A percentile compares a stretch with the other conserved stretches of the same genome.
Conservation (phyloP, 306 rosid species). For the Crataegus laevigata region DNA sequence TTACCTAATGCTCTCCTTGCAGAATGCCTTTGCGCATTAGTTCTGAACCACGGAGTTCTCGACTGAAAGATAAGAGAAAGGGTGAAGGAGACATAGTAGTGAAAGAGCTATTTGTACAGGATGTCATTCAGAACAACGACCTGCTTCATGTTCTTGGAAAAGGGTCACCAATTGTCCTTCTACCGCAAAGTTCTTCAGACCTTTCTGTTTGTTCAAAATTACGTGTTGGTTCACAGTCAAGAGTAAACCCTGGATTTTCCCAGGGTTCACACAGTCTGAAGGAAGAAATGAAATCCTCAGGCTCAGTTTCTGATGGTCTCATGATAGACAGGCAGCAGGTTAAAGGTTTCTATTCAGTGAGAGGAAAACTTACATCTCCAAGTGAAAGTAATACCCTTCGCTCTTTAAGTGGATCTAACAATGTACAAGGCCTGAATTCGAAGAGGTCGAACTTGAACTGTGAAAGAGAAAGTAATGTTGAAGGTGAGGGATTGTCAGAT, state of each 20-base stretch:
- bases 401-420: slow-evolving; percentile 34
- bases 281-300: slow-evolving; percentile 47
- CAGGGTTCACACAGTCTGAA: slow-evolving; percentile 36
- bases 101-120: slow-evolving; percentile 78
- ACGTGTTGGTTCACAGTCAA: slow-evolving; percentile 60
- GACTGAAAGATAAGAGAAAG: slow-evolving; percentile 84
- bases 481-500: slow-evolving; percentile 62
- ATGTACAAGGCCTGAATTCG: slow-evolving; percentile 36
- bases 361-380: slow-evolving; percentile 42
- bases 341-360: slow-evolving; percentile 44
- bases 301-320: slow-evolving; percentile 64
- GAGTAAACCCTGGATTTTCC: slow-evolving; percentile 41
- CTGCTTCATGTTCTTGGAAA: slow-evolving; percentile 74
- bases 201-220: slow-evolving; percentile 70
- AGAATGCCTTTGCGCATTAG: slow-evolving; percentile 51
- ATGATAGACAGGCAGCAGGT: slow-evolving; percentile 43
- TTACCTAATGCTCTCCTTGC: slow-evolving; percentile 29
- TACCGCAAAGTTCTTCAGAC: slow-evolving; percentile 78
- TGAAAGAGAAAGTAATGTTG: slow-evolving; percentile 34
- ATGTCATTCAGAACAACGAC: slow-evolving; percentile 62
- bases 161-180: slow-evolving; percentile 71
- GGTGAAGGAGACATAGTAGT: slow-evolving; percentile 90
- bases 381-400: slow-evolving; percentile 42
- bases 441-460: slow-evolving; percentile 25
- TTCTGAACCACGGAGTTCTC: slow-evolving; percentile 84